Conservation (phyloP, 73 alveolate genomes). For the Paramecium octaurelia region DNA sequence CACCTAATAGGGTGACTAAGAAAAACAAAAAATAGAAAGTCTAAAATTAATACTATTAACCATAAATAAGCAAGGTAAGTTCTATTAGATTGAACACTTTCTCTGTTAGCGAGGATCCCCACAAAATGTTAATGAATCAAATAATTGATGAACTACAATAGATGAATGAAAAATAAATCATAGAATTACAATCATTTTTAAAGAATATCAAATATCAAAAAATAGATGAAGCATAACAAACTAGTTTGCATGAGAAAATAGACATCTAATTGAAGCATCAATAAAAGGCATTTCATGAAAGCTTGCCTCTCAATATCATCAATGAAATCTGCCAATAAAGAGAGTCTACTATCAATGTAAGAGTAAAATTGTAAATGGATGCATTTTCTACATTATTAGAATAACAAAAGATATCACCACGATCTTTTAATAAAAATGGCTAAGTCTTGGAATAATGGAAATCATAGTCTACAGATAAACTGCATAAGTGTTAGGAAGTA, state of each 20-base stretch:
- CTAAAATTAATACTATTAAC: background rate
- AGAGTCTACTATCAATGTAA: background rate
- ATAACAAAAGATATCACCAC: background rate
- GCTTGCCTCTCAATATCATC: background rate
- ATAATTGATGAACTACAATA: background rate
- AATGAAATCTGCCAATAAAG: background rate
- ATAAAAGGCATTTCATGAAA: background rate
- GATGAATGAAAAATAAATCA: background rate
- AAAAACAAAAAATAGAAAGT: background rate
- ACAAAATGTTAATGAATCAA: background rate
- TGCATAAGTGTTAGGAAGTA: background rate
- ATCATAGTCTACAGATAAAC: background rate
- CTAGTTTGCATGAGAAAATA: background rate
- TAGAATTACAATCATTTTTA: background rate
- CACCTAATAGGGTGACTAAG: background rate
- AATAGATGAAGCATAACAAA: background rate
- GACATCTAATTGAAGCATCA: background rate
- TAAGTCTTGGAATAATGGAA: background rate
- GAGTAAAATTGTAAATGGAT: background rate
- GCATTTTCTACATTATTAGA: background rate
- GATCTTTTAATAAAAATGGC: background rate
- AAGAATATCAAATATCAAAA: background rate
- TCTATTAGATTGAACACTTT: constrained; percentile 23
- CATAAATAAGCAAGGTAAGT: background rate
- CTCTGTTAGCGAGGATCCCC: constrained; percentile 23